A percentile compares a stretch with the other conserved stretches of the same genome.
Evolutionary conservation across 345 rosid species (phyloP).

Genomic region (Brassica incana): DNA sequence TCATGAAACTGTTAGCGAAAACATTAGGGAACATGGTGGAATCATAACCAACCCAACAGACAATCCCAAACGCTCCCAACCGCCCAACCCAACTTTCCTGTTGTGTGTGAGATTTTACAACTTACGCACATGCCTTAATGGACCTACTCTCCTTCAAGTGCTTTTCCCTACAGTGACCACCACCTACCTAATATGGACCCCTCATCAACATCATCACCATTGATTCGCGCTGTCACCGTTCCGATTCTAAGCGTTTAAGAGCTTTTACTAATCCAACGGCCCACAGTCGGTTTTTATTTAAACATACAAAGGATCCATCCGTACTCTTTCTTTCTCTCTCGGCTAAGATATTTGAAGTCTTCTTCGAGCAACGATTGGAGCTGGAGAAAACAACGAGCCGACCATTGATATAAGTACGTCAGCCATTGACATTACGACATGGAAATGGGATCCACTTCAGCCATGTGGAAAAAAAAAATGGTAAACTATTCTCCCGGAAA

Average conservation of each 20-base stretch:
- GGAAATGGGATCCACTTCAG: conserved; percentile 16
- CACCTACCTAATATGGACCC: conserved; percentile 40
- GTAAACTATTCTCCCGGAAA: too few relatives aligned
- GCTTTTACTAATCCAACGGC: conserved; percentile 26
- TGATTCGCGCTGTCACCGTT: conserved; percentile 15
- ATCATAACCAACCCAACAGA: conserved; percentile 38
- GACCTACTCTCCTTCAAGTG: conserved; percentile 39
- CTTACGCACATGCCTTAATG: conserved; percentile 38
- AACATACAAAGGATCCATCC: conserved; percentile 19
- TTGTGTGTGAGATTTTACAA: conserved; percentile 32
- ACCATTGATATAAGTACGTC: conserved; percentile 26
- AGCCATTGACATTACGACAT: conserved; percentile 28
- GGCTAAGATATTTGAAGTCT: conserved; percentile 21
- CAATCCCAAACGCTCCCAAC: conserved; percentile 36
- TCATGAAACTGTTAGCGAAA: conserved; percentile 5
- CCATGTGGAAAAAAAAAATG: background rate
- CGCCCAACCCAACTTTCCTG: conserved; percentile 36
- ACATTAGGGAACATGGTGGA: conserved; percentile 31
- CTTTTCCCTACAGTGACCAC: conserved; percentile 34
- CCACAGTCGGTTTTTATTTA: background rate
- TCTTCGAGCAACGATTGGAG: conserved; percentile 10
- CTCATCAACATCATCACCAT: conserved; percentile 32
- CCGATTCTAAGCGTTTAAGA: conserved; percentile 10
- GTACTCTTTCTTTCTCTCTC: conserved; percentile 3
- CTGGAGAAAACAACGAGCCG: conserved; percentile 37